Evolutionary conservation across 2,329 filamentous ascomycete genomes (phyloP), one percentile per base, ranked within the genome.

Genomic region (Botrytis tulipae): DNA sequence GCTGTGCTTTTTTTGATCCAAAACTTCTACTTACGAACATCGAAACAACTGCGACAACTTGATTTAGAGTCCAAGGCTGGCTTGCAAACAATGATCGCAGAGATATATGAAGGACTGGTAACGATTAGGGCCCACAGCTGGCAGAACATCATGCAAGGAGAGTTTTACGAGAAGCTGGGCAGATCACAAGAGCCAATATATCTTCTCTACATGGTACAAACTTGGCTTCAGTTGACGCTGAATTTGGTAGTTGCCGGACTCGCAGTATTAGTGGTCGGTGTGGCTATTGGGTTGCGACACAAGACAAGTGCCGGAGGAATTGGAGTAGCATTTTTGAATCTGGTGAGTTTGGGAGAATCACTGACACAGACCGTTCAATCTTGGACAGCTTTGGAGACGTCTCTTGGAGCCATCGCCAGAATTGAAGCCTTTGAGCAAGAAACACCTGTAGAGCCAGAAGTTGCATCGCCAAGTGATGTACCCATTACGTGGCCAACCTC

Each of bases 181-280:
- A 80, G 80, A 18, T 67, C 61, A 81, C 88, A 90, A 76, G 80
- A 82, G 29, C 88, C 88, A 0, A 87, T 86, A 70, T 91, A 90
- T 76, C 82, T 89, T 0, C 82, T 90, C 14, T 86, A 84, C 73
- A 84, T 85, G 59, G 84, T 89, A 4, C 89, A 91, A 77, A 83
- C 86, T 46, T 90, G 88, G 88, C 83, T 90, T 0, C 83, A 79
- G 0, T 82, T 90, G 0, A 83, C 84, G 0, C 90, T 97, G 75
- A 87, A 86, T 46, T 42, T 79, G 10, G 37, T 78, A 22, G 74
- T 78, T 18, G 71, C 73, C 18, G 74, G 62, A 3, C 59, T 76
- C 16, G 81, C 81, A 4, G 75, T 77, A 22, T 32, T 74, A 32
- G 61, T 79, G 2, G 72, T 78, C 35, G 71, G 71, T n/a, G 61